Base-by-base conservation (phyloP, 768 basidiomycete genomes). In the Amanita jacksonii region DNA sequence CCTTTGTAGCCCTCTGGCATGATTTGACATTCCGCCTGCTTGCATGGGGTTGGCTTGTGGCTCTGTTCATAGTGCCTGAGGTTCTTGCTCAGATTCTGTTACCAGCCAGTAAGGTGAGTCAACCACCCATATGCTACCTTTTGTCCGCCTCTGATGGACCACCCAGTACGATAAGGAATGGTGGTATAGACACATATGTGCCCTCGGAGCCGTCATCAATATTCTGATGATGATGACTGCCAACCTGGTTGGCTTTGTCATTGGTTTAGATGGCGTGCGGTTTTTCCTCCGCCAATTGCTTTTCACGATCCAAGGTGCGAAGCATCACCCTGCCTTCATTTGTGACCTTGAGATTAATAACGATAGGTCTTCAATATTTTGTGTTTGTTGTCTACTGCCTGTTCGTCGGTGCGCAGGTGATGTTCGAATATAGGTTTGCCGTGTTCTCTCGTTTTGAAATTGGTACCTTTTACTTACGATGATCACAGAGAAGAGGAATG, bases 1-100 rank as follows among this genome's bases (percentile, higher is more conserved):
- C 94, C 0, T 98, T 99, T 54, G 93, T 97, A 18, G 94, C 96
- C 0, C 65, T 99, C 15, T 99, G 94, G 94, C 96, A 99, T 53
- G 96, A 97, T 57, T 70, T 97, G 1, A 85, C 86, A 0, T 81
- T 94, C 60, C 72, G 72, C 19, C 72, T 98, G 4, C 70, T 99
- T 1, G 81, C 89, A 1, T 99, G 93, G 93, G 94, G 96, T 2
- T 98, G 96, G 96, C 80, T 96, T 8, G 73, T 94, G 47, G 86
- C 80, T 55, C 49, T 94, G 37, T 96, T 99, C 61, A 81, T 99
- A 49, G 48, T 91, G 5, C 94, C 93, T 0, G 94, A 98, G 62
- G 54, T 96, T 8, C 46, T 73, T 0, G 86, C 79, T 1, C 62
- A 68, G 8, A 72, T 64, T 49, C 15, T 84, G 1, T 56, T 97